Percentiles rank a stretch among this genome's conserved stretches.
Conservation (phyloP, 352 stramenopile genomes). For the Phytophthora megakarya region DNA sequence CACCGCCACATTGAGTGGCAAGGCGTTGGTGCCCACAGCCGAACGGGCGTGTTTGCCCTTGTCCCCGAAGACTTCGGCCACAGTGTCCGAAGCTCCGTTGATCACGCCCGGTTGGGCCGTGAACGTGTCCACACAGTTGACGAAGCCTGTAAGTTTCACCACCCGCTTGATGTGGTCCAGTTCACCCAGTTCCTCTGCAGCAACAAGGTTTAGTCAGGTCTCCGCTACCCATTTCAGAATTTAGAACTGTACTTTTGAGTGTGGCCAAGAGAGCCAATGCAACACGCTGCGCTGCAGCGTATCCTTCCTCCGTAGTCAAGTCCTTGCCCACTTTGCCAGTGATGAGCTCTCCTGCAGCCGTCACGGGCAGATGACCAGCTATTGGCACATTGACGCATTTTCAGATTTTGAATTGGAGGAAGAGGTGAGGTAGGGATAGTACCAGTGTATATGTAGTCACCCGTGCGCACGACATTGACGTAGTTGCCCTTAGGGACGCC, state of each 20-base stretch:
- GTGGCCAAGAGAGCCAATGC: constrained; percentile 91
- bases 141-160: constrained; percentile 96
- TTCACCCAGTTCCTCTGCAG: constrained; percentile 84
- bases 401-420: background rate
- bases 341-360: constrained; percentile 73
- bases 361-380: constrained; percentile 83
- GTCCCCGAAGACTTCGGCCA: constrained; percentile 73
- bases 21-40: constrained; percentile 96
- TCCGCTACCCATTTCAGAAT: too few relatives aligned
- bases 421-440: background rate
- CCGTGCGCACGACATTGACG: constrained; percentile 72
- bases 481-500: constrained; percentile 91
- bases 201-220: constrained; percentile 8
- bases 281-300: constrained; percentile 86
- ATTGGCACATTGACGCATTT: constrained; percentile 8
- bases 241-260: constrained; percentile 85
- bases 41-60: constrained; percentile 93
- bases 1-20: constrained; percentile 96
- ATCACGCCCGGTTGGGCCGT: constrained; percentile 92
- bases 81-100: constrained; percentile 95
- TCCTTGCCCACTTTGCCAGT: constrained; percentile 89
- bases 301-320: constrained; percentile 87
- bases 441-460: constrained; percentile 89
- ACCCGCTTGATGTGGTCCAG: constrained; percentile 94
- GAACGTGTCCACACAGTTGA: constrained; percentile 95